These are phyloP conservation scores for Backusella parvicylindrica DNA, from an alignment of 192 early-diverging fungal genomes.

Conservation along the genomic window DNA sequence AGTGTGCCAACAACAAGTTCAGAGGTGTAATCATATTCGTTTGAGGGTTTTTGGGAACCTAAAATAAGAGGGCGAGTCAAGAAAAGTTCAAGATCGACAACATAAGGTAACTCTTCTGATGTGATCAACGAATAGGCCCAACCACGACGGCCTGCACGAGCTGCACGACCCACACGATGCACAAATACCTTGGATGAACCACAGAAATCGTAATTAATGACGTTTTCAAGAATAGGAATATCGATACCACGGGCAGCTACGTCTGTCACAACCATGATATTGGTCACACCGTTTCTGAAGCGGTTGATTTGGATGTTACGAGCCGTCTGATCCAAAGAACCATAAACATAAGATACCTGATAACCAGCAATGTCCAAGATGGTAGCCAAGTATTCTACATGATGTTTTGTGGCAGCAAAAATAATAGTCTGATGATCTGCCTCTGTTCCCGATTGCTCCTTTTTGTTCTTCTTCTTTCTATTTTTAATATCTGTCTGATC, in stretches of 20 bases:
- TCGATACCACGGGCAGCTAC: constrained; percentile 99
- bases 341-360: constrained; percentile 86
- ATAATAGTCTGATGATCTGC: constrained; percentile 77
- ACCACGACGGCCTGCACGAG: constrained; percentile 90
- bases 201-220: constrained; percentile 97
- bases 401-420: constrained; percentile 96
- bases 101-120: constrained; percentile 85
- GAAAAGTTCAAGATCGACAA: constrained; percentile 94
- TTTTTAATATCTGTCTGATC: constrained; percentile 30
- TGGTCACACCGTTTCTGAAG: constrained; percentile 77
- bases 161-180: constrained; percentile 95
- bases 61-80: constrained; percentile 65
- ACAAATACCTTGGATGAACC: constrained; percentile 92
- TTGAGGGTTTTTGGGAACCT: constrained; percentile 17
- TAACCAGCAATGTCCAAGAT: constrained; percentile 72
- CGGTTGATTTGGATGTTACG: constrained; percentile 82
- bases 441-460: constrained; percentile 20
- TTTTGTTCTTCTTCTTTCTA: constrained; percentile 39
- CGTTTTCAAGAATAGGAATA: constrained; percentile 95
- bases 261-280: constrained; percentile 92
- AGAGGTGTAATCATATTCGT: constrained; percentile 63
- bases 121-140: constrained; percentile 90
- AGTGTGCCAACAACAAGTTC: constrained; percentile 81
- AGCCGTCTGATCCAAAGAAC: constrained; percentile 89
- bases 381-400: constrained; percentile 90